Percentiles rank a stretch among this genome's conserved stretches.
Evolutionary conservation across 163 green algal genomes (phyloP).

Genomic region (Trebouxia gelatinosa): DNA sequence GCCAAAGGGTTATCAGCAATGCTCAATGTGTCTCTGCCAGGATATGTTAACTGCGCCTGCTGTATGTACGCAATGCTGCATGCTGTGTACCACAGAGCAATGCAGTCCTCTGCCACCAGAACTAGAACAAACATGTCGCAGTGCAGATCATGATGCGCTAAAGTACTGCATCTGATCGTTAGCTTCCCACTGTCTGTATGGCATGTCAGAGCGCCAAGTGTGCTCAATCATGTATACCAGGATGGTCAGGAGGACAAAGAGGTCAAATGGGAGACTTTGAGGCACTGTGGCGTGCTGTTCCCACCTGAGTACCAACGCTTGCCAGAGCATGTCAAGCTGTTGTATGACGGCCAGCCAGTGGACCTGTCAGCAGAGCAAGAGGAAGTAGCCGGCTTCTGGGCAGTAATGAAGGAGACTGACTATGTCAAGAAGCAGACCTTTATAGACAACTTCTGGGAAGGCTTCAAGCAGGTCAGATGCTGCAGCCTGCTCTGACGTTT

Average conservation of each 20-base stretch:
- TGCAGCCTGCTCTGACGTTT: no score
- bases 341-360: slow-evolving; percentile 92
- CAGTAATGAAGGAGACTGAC: slow-evolving; percentile 95
- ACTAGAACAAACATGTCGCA: no score
- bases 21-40: no score
- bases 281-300: slow-evolving; percentile 93
- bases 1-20: no score
- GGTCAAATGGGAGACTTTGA: slow-evolving; percentile 57
- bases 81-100: no score
- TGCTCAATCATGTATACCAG: not conserved
- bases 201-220: not conserved
- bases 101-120: no score
- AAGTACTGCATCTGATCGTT: no score
- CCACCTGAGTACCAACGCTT: slow-evolving; percentile 74
- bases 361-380: slow-evolving; percentile 91
- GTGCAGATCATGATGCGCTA: no score
- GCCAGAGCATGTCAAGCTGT: slow-evolving; percentile 92
- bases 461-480: slow-evolving; percentile 68
- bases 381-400: slow-evolving; percentile 93
- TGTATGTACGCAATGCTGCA: no score
- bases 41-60: no score
- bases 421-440: slow-evolving; percentile 94
- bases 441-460: slow-evolving; percentile 93
- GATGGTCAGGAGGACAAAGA: slow-evolving; percentile 26
- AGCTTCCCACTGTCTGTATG: not conserved